A percentile compares a stretch with the other conserved stretches of the same genome.
phyloP scores from a whole-genome alignment of 352 stramenopile genomes.

The Saprolegnia parasitica region DNA sequence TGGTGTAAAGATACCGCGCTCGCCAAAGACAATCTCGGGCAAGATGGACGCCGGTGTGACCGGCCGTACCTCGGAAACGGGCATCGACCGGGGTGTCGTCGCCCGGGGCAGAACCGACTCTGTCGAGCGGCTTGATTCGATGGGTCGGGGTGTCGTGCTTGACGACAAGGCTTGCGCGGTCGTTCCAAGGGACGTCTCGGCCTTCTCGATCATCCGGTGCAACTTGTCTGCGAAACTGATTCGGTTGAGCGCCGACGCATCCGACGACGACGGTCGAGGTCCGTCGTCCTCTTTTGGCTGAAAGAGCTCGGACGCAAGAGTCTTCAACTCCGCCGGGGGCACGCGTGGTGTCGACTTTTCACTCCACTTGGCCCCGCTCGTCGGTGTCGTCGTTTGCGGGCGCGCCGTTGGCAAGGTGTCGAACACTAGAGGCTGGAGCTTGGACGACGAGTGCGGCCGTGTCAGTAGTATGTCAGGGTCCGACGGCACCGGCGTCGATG shows the following conservation, averaged over 20 bases:
- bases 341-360: background rate
- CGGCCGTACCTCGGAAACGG: background rate
- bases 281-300: slow-evolving; percentile 2
- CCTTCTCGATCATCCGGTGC: slow-evolving; percentile 85
- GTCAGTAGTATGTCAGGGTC: background rate
- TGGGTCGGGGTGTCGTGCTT: no score
- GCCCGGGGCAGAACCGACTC: background rate
- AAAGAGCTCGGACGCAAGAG: slow-evolving; percentile 27
- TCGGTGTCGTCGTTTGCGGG: slow-evolving; percentile 1
- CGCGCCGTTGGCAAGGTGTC: background rate
- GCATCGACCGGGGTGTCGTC: background rate
- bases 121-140: background rate
- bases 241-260: slow-evolving; percentile 35
- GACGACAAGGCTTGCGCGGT: background rate
- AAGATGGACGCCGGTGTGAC: background rate
- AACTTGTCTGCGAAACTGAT: slow-evolving; percentile 81
- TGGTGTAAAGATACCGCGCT: slow-evolving; percentile 23
- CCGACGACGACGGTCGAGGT: background rate
- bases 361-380: slow-evolving; percentile 1
- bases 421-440: slow-evolving; percentile 16
- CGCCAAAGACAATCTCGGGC: slow-evolving; percentile 1
- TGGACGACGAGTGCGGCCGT: slow-evolving; percentile 20
- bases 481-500: background rate
- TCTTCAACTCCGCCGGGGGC: slow-evolving; percentile 18
- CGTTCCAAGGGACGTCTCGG: slow-evolving; percentile 54